Conservation (phyloP, 129 eudicot species). For the Sambucus nigra region DNA sequence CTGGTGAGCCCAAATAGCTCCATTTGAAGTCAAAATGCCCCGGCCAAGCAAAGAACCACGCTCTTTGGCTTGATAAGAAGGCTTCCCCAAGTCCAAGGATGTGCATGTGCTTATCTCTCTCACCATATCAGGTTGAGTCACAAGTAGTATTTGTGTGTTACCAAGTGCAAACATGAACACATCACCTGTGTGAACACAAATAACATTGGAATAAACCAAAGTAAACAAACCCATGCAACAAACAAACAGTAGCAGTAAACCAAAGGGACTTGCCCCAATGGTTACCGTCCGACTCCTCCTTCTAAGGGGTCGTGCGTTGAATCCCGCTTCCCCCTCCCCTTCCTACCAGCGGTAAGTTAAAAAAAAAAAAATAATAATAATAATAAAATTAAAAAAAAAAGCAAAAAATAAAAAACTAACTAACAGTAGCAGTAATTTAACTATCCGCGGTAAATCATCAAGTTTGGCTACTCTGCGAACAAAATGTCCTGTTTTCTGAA, state of each 20-base stretch:
- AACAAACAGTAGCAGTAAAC: not conserved
- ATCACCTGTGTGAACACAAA: conserved; percentile 14
- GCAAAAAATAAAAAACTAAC: no score
- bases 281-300: not conserved
- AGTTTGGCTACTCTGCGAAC: no score
- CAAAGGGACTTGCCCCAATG: no score
- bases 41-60: conserved; percentile 35
- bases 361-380: not conserved
- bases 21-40: conserved; percentile 33
- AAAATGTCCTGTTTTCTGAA: no score
- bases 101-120: conserved; percentile 36
- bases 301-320: no score
- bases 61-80: conserved; percentile 25
- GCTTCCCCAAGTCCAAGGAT: conserved; percentile 35
- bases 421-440: no score
- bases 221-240: not conserved
- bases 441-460: no score
- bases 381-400: no score
- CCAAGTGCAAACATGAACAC: conserved; percentile 32
- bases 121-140: conserved; percentile 28
- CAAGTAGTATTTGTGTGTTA: conserved; percentile 23
- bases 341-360: not conserved
- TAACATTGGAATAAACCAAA: not conserved
- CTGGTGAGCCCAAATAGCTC: conserved; percentile 26
- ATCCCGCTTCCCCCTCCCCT: no score